Percentiles rank a stretch among this genome's conserved stretches.
Evolutionary conservation across 495 filamentous ascomycete genomes (phyloP).

Genomic region (Aspergillus ellipticus): DNA sequence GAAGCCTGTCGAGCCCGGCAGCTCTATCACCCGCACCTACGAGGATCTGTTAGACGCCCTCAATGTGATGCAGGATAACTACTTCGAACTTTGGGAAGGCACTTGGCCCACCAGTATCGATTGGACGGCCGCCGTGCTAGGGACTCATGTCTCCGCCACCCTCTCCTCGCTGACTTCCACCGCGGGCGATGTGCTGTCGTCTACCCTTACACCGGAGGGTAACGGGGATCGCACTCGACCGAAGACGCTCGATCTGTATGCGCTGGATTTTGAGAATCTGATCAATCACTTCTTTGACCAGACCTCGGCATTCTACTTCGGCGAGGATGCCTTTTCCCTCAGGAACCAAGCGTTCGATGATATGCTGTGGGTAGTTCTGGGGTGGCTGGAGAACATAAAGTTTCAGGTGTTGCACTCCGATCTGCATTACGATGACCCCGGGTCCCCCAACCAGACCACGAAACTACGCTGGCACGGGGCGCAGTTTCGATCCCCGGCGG

Average conservation of each 20-base stretch:
- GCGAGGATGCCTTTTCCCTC: constrained; percentile 73
- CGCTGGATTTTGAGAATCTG: constrained; percentile 60
- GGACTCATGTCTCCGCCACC: constrained; percentile 71
- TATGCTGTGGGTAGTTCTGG: constrained; percentile 94
- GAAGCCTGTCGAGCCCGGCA: constrained; percentile 4
- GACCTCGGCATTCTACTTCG: constrained; percentile 74
- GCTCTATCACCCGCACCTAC: constrained; percentile 26
- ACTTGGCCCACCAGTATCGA: constrained; percentile 87
- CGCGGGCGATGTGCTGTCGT: constrained; percentile 21
- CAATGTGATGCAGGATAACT: constrained; percentile 69
- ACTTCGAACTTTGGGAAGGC: constrained; percentile 73
- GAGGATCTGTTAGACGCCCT: constrained; percentile 56
- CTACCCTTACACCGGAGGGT: constrained; percentile 21
- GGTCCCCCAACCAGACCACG: constrained; percentile 9
- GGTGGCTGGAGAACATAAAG: constrained; percentile 81
- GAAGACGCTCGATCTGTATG: constrained; percentile 24
- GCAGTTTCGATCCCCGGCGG: constrained; percentile 73
- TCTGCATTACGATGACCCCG: constrained; percentile 41
- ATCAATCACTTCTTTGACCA: constrained; percentile 83
- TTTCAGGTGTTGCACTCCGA: constrained; percentile 70
- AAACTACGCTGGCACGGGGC: constrained; percentile 63
- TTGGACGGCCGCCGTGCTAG: constrained; percentile 89
- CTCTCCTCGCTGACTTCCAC: constrained; percentile 58
- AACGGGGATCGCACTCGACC: constrained; percentile 12
- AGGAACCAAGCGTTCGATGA: constrained; percentile 87